Conservation (phyloP, 768 basidiomycete species). For the Kondoa malvinella region DNA sequence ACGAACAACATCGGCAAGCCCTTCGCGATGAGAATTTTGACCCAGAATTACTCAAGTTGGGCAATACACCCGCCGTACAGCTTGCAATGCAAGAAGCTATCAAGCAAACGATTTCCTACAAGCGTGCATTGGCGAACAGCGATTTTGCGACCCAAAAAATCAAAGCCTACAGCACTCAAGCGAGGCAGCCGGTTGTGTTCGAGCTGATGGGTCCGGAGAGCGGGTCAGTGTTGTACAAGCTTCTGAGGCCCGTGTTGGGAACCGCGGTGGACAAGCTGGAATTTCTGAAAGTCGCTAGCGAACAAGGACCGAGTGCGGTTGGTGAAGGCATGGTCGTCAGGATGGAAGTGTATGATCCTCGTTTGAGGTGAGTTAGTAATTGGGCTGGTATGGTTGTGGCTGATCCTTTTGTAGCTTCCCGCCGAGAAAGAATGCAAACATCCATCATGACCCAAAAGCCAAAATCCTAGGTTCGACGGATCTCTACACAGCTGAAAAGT, state of each 20-base stretch:
- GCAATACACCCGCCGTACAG: too few species aligned
- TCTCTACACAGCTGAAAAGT: background rate
- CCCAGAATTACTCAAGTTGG: too few species aligned
- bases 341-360: conserved; percentile 65
- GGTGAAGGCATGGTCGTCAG: conserved; percentile 63
- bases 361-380: conserved; percentile 47
- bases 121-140: too few species aligned
- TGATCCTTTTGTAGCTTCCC: conserved; percentile 48
- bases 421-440: conserved; percentile 41
- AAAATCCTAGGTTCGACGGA: background rate
- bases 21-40: too few species aligned
- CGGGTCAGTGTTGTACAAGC: conserved; percentile 29
- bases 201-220: too few species aligned
- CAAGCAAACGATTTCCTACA: too few species aligned
- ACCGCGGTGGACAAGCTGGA: background rate
- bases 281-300: background rate
- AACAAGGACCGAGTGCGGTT: conserved; percentile 43
- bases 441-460: background rate
- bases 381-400: background rate
- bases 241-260: conserved; percentile 31
- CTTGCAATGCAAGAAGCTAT: too few species aligned
- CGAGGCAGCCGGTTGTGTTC: too few species aligned
- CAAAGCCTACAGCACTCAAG: too few species aligned
- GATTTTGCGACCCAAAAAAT: too few species aligned
- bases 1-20: too few species aligned